Evolutionary conservation across 2,329 filamentous ascomycete species (phyloP), one percentile per base, ranked within the genome.

Genomic region (Neofusicoccum umdonicola): DNA sequence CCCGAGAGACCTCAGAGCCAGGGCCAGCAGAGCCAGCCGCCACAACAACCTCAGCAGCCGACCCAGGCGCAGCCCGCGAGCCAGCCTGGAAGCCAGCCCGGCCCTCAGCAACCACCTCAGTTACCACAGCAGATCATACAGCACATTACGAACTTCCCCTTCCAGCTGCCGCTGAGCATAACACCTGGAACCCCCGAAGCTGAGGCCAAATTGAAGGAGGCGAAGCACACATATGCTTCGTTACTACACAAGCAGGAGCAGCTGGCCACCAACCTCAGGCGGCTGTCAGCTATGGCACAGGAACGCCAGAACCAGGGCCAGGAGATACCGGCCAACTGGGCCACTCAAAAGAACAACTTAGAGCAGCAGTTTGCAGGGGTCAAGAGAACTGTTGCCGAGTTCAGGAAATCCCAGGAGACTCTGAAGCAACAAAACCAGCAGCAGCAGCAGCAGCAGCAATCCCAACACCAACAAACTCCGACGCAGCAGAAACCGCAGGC

Each of bases 81-180:
- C 13, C 66, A 67, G 41, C 13, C 65, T 58, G 34, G 45, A 19
- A 62, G 62, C 22, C 63, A 31, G 27, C 27, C 27, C 27, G 27
- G 27, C 27, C 27, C 27, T 31, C 27, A 65, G 63, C 37, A 65
- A 50, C 65, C 66, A 58, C 71, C 67, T 50, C 66, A 68, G 37
- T 68, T 76, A 39, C 71, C 74, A 41, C 70, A 72, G 17, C 70
- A 73, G 35, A 78, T 78, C 52, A 65, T 78, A 51, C 72, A 75
- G 66, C 75, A 78, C 67, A 73, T 78, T 22, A 70, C 74, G 48
- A 69, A 70, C 11, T 78, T 78, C 65, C 70, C 70, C 3, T 76
- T 72, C 64, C 68, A 68, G 39, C 67, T 76, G 22, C 76, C 77
- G 9, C 69, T 69, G 2, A 72, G 69, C 4, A 54, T 72, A 15